phyloP scores from a whole-genome alignment of 257 asterid genomes.

The Rauvolfia tetraphylla region DNA sequence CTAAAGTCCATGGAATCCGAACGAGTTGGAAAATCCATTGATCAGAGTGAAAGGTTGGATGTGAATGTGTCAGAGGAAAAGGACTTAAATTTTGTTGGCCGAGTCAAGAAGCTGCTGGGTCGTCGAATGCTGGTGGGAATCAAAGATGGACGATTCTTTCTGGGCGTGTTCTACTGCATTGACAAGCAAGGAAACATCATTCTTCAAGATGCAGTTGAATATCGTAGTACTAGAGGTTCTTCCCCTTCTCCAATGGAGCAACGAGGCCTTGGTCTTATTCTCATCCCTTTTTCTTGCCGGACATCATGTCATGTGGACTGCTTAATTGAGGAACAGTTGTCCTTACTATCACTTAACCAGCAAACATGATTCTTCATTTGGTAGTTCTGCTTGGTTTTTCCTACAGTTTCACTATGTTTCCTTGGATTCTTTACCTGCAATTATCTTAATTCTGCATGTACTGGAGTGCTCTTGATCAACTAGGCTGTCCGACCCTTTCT shows the following conservation, averaged over 20 bases:
- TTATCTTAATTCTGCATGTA: neutral
- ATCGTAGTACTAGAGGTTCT: conserved; percentile 68
- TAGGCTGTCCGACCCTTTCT: neutral
- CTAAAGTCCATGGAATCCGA: conserved; percentile 16
- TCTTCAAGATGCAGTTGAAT: conserved; percentile 88
- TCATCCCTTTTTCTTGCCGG: conserved; percentile 72
- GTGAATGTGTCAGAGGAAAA: conserved; percentile 30
- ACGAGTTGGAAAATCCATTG: conserved; percentile 2
- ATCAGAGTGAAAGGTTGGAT: conserved; percentile 27
- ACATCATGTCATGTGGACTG: conserved; percentile 73
- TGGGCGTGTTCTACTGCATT: conserved; percentile 73
- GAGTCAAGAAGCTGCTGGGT: conserved; percentile 59
- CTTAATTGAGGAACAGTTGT: conserved; percentile 64
- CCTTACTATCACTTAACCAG: conserved; percentile 49
- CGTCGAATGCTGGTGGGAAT: conserved; percentile 69
- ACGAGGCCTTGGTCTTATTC: conserved; percentile 76
- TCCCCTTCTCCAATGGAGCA: conserved; percentile 88
- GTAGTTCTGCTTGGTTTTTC: neutral
- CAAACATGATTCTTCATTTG: conserved; percentile 9
- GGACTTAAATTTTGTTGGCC: conserved; percentile 34
- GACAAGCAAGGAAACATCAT: conserved; percentile 94
- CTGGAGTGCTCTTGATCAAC: neutral
- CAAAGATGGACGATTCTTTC: conserved; percentile 77
- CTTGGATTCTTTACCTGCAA: neutral
- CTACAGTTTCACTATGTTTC: neutral